phyloP scores from a whole-genome alignment of 2,329 filamentous ascomycete species.

The Rasamsonia emersonii region DNA sequence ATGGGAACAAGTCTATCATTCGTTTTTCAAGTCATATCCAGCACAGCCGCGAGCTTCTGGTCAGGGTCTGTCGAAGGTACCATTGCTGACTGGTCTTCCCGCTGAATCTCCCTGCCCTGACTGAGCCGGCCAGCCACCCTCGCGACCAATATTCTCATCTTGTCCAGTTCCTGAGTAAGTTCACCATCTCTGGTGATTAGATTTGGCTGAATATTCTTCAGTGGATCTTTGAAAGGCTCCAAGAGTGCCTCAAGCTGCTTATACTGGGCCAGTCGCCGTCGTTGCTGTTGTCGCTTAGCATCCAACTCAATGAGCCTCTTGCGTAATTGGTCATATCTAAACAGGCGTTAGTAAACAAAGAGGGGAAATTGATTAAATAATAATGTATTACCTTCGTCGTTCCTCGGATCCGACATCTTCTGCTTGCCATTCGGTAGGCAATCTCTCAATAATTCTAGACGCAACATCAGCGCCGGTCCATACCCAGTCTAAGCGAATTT shows the following conservation, averaged over 20 bases:
- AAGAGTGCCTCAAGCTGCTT: slow-evolving; percentile 39
- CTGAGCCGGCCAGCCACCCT: slow-evolving; percentile 31
- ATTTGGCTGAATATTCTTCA: slow-evolving; percentile 46
- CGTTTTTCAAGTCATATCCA: slow-evolving; percentile 23
- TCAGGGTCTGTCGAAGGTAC: slow-evolving; percentile 18
- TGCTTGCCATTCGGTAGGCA: slow-evolving; percentile 28
- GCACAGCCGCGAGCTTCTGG: slow-evolving; percentile 27
- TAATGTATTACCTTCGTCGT: slow-evolving; percentile 20
- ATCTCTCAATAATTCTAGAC: slow-evolving; percentile 30
- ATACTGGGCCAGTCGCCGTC: slow-evolving; percentile 40
- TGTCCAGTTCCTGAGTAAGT: slow-evolving; percentile 41
- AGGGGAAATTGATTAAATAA: slow-evolving; percentile 9
- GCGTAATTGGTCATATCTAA: slow-evolving; percentile 34
- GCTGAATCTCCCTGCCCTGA: slow-evolving; percentile 16
- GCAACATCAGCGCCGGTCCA: slow-evolving; percentile 6
- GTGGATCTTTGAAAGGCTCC: slow-evolving; percentile 42
- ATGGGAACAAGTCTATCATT: not conserved
- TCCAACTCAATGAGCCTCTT: slow-evolving; percentile 39
- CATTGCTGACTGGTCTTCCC: slow-evolving; percentile 9
- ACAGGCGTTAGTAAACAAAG: slow-evolving; percentile 15
- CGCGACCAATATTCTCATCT: slow-evolving; percentile 40
- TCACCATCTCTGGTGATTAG: slow-evolving; percentile 45
- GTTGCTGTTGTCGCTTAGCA: slow-evolving; percentile 35
- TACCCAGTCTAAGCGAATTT: not conserved
- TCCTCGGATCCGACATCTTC: slow-evolving; percentile 23